Base-by-base conservation (phyloP, 2,329 filamentous ascomycete genomes). In the Parafenestella ontariensis region DNA sequence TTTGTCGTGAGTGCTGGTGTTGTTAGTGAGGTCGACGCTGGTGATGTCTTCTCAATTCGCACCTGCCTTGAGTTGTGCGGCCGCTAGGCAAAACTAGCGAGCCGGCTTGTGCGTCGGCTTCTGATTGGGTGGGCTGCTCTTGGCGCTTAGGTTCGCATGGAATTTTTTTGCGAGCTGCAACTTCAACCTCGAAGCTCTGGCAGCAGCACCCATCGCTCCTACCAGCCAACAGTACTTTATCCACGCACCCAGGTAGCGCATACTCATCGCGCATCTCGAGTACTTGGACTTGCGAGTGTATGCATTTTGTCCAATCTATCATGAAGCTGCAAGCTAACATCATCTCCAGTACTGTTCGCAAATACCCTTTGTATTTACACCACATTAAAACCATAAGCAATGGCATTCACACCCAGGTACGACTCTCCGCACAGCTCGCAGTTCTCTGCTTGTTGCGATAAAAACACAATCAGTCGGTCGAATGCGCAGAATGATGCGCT, bases 1-100 rank as follows among this genome's bases (percentile, higher is more conserved):
- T 69, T 73, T 79, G 65, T 75, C 69, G 71, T 72, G 58, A 61
- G 69, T 65, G 71, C 71, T 73, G 71, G 66, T 69, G 69, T 67
- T 62, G 64, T 70, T 72, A 68, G 66, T 70, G 54, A 56, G 46
- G 43, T 56, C 56, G 64, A 57, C 60, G 64, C 58, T 58, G 58
- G 40, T 45, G 62, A n/a, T n/a, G n/a, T n/a, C n/a, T 71, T 72
- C 65, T 68, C 57, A 58, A n/a, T n/a, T n/a, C n/a, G n/a, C n/a
- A n/a, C n/a, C n/a, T n/a, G n/a, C n/a, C n/a, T n/a, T n/a, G n/a
- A n/a, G n/a, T n/a, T 56, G 59, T 66, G 65, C 66, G 68, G 62
- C 66, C 57, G 46, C 34, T 62, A 61, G 62, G 62, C 51, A 55
- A 62, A 66, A 66, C 56, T 52, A 54, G 52, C 56, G 59, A 56